Base-by-base conservation (phyloP, 1,284 basidiomycete species). In the Fomitopsis pinicola region DNA sequence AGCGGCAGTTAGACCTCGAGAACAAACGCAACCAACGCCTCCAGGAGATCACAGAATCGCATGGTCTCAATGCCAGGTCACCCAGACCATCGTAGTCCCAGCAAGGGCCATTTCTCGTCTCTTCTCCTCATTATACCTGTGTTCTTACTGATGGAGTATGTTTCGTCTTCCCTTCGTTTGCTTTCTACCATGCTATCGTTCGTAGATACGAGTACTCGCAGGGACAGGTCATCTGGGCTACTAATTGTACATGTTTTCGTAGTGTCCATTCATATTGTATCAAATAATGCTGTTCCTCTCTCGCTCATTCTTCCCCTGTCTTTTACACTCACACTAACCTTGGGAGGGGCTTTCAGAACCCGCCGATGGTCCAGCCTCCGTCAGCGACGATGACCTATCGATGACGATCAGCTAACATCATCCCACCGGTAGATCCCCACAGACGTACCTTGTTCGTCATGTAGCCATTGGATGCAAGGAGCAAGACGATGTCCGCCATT, bases 1-100 rank as follows among this genome's bases (percentile, higher is more conserved):
- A 89, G 64, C 78, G 86, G 48, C 89, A 92, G 67, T 77, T 87
- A 33, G 90, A 92, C 42, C 71, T 87, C 15, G 88, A 88, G 15
- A 82, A 85, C 68, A 90, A 86, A 71, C 83, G 89, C 38, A 88
- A 79, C 64, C 77, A 77, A 44, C 89, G 89, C 64, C 77, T 92
- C 10, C 80, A 81, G 48, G 85, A 86, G n/a, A 82, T 91, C 54
- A 77, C 88, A 0, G 88, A 88, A 40, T 69, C 69, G 17, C 62
- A 68, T 19, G 71, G 72, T 1, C 42, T 72, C 28, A 56, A 35
- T 78, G 78, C 62, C 80, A 82, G 68, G 58, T 64, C 57, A 38
- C 61, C 59, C 10, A 66, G 36, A 58, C 19, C 53, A 57, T 50
- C 63, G n/a, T 54, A 45, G 26, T 42, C n/a, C 28, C 44, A 57